A percentile compares a stretch with the other conserved stretches of the same genome.
These are phyloP conservation scores for Pseudozyma tsukubaensis DNA, from an alignment of 1,284 basidiomycete species.

Conservation along the genomic window DNA sequence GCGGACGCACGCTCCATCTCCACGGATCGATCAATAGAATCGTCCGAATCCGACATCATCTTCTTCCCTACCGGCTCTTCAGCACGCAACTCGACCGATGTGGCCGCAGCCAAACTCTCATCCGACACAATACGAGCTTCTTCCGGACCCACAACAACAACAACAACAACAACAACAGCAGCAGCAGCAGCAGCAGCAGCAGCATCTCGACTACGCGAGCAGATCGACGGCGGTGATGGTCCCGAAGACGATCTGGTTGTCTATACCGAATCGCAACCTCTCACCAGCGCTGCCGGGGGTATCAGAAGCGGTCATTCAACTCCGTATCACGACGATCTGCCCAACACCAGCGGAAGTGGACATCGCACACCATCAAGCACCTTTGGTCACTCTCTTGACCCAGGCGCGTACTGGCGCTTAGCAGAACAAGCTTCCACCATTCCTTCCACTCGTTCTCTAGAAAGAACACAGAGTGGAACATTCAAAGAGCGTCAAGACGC, in stretches of 20 bases:
- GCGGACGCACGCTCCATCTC: constrained; percentile 25
- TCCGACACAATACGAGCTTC: constrained; percentile 42
- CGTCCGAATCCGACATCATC: constrained; percentile 39
- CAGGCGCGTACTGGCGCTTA: constrained; percentile 39
- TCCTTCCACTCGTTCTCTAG: constrained; percentile 38
- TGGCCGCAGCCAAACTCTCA: constrained; percentile 18
- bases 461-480: constrained; percentile 24
- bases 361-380: constrained; percentile 31
- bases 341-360: constrained; percentile 1
- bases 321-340: constrained; percentile 26
- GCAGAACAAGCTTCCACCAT: constrained; percentile 39
- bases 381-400: constrained; percentile 36
- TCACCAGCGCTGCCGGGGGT: constrained; percentile 5
- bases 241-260: constrained; percentile 16
- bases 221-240: not conserved
- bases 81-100: constrained; percentile 33
- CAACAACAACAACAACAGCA: not conserved
- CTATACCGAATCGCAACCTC: constrained; percentile 29
- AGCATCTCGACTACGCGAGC: constrained; percentile 11
- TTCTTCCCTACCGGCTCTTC: constrained; percentile 45
- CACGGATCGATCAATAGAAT: constrained; percentile 28
- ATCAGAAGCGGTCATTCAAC: constrained; percentile 10
- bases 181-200: not conserved
- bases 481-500: constrained; percentile 37
- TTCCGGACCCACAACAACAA: not conserved